phyloP scores from a whole-genome alignment of 441 rosid species.

The Adansonia grandidieri region DNA sequence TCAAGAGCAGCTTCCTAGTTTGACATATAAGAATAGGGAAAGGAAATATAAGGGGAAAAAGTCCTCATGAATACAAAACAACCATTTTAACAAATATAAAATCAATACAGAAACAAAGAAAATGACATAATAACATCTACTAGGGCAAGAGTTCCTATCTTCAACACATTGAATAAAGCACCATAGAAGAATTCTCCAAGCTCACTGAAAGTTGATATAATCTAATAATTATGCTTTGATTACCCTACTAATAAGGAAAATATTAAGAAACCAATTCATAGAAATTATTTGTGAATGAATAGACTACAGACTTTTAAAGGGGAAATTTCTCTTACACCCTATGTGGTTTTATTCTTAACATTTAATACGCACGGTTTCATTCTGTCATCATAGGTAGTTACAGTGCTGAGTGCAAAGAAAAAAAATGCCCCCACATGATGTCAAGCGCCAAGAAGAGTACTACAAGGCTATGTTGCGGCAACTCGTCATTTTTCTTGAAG shows the following conservation, averaged over 20 bases:
- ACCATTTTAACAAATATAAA: conserved; percentile 3
- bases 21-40: conserved; percentile 22
- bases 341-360: background rate
- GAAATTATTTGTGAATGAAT: conserved; percentile 3
- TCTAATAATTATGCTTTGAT: background rate
- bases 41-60: conserved; percentile 15
- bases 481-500: no score
- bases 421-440: background rate
- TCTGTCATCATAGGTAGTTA: conserved; percentile 14
- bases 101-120: background rate
- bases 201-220: background rate
- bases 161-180: conserved; percentile 13
- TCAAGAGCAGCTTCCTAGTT: conserved; percentile 77
- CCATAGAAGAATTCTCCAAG: conserved; percentile 10
- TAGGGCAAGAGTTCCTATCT: background rate
- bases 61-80: background rate
- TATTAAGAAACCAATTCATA: conserved; percentile 1
- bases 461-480: background rate
- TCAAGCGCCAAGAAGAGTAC: background rate
- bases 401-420: background rate
- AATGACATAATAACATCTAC: background rate
- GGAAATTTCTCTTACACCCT: background rate
- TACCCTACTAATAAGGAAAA: background rate
- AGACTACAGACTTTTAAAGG: background rate
- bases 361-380: conserved; percentile 11